These are phyloP conservation scores for Fraxinus excelsior DNA, from an alignment of 257 asterid species.

Conservation along the genomic window DNA sequence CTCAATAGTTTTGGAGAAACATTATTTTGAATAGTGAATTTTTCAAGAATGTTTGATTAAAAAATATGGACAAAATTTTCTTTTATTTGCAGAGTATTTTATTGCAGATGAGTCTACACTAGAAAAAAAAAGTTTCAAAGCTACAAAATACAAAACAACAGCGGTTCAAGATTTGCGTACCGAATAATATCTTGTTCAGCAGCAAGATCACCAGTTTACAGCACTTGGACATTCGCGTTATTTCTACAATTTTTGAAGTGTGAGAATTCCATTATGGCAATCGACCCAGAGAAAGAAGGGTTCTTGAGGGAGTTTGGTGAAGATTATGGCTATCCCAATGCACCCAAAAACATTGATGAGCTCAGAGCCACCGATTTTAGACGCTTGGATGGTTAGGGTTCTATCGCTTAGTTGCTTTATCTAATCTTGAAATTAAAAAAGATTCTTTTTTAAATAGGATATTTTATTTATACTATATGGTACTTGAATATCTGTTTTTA, in stretches of 20 bases:
- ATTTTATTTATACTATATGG: background rate
- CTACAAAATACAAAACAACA: too few species aligned
- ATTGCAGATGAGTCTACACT: too few species aligned
- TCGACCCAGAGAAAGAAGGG: constrained; percentile 52
- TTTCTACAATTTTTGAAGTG: background rate
- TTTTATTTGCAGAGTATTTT: too few species aligned
- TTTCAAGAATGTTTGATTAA: too few species aligned
- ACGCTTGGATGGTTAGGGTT: constrained; percentile 62
- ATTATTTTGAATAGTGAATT: too few species aligned
- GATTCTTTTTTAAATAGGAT: background rate
- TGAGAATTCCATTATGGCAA: constrained; percentile 38
- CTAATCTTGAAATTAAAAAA: background rate
- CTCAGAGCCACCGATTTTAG: constrained; percentile 83
- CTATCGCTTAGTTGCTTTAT: background rate
- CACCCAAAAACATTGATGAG: constrained; percentile 64
- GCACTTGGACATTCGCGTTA: background rate
- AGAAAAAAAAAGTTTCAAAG: too few species aligned
- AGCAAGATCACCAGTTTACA: background rate
- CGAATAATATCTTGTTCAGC: background rate
- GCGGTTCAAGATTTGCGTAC: background rate
- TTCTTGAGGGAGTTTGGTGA: constrained; percentile 73
- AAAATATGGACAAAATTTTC: too few species aligned
- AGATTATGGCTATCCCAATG: constrained; percentile 79
- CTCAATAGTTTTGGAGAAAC: too few species aligned
- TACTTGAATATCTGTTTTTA: background rate